Conservation (phyloP, 352 stramenopile genomes). For the Blastocystis sp. region DNA sequence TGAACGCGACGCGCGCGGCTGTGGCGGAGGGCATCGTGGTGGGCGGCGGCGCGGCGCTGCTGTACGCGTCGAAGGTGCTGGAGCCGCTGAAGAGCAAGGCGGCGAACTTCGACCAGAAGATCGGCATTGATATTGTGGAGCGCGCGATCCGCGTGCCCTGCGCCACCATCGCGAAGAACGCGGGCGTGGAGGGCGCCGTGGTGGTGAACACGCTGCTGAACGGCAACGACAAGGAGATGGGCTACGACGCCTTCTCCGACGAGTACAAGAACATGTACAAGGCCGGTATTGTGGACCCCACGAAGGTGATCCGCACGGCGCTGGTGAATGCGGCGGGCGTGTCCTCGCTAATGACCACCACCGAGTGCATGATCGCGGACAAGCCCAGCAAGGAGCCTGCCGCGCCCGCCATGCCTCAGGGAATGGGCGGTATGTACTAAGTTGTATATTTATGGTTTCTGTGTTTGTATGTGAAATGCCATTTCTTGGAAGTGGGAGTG, state of each 20-base stretch:
- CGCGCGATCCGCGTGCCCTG: conserved; percentile 87
- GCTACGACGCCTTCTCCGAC: conserved; percentile 94
- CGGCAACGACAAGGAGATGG: conserved; percentile 82
- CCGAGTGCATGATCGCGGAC: conserved; percentile 77
- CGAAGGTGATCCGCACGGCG: conserved; percentile 95
- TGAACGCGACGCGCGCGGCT: conserved; percentile 96
- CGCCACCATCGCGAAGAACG: conserved; percentile 95
- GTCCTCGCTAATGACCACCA: conserved; percentile 97
- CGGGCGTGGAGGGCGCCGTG: conserved; percentile 93
- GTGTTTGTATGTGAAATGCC: background rate
- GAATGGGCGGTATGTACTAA: conserved; percentile 70
- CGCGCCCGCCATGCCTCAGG: conserved; percentile 47
- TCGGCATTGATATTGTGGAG: conserved; percentile 74
- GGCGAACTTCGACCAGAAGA: conserved; percentile 70
- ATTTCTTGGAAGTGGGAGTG: background rate
- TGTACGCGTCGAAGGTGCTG: conserved; percentile 87
- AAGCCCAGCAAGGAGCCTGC: conserved; percentile 63
- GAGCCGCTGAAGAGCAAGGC: conserved; percentile 77
- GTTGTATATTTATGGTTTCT: conserved; percentile 39
- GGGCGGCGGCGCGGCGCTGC: conserved; percentile 90
- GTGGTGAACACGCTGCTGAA: conserved; percentile 98
- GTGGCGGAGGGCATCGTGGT: conserved; percentile 98
- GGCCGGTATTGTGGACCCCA: conserved; percentile 87
- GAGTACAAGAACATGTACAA: conserved; percentile 96
- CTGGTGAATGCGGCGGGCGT: conserved; percentile 96